Base-by-base conservation (phyloP, 176 grass and related monocot species). In the Avena insularis region DNA sequence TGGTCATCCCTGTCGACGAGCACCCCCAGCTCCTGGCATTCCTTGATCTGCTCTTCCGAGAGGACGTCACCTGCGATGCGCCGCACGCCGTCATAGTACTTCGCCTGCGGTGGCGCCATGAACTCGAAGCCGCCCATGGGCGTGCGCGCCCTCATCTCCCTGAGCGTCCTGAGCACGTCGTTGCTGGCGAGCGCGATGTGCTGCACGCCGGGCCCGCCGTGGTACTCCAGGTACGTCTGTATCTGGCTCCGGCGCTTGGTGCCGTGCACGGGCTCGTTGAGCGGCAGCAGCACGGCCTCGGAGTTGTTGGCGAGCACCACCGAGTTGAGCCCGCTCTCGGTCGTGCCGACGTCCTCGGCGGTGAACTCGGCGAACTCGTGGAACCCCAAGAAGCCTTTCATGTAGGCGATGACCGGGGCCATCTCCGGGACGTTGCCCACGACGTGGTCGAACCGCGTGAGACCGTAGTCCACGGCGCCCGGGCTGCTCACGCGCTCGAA, bases 311-410 rank as follows among this genome's bases (percentile, higher is more conserved):
- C 94, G 36, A 98, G 97, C 83, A 98, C 97, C 45, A 93, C 10
- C 11, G 97, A 96, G 82, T 98, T 98, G 71, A 98, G 94, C 60
- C 97, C 97, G 84, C 97, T 98, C 89, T 98, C 97, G 12, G 89
- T 57, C 45, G 94, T 98, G 71, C 97, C 97, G 0, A 98, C 85
- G 91, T 98, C 94, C 64, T 94, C 97, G 10, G 94, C 53, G n/a
- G 94, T 93, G 86, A 98, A 98, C 89, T 98, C 97, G 4, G 94
- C 97, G 75, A 98, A 98, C 79, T 96, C 97, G 86, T 98, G 97
- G 89, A 98, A 98, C 8, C 97, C 97, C 7, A 82, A 86, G 90
- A 98, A 94, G 0, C 88, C 79, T 2, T 92, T 76, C 21, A 96
- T 56, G 89, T 98, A 96, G 7, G 69, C 66, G 7, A 87, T 55